Conservation (phyloP, 371 early-diverging fungal genomes). For the Apophysomyces ossiformis region DNA sequence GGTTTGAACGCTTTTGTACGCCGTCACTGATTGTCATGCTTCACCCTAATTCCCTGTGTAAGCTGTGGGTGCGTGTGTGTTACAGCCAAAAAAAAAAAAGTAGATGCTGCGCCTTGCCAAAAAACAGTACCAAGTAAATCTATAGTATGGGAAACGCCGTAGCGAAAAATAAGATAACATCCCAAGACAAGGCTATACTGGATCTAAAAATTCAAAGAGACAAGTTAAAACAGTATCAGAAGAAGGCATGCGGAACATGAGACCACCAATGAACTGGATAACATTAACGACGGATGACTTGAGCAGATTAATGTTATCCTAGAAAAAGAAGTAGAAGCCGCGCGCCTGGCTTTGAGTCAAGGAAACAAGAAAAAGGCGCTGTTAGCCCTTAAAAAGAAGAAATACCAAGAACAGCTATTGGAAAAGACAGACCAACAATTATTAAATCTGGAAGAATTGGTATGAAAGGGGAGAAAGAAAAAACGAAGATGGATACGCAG, state of each 20-base stretch:
- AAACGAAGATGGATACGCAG: too few species aligned
- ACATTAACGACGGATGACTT: not conserved
- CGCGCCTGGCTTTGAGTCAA: conserved; percentile 62
- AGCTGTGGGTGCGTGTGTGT: not conserved
- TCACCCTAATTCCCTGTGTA: not conserved
- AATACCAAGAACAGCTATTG: conserved; percentile 90
- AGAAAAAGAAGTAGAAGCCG: conserved; percentile 69
- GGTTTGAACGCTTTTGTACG: too few species aligned
- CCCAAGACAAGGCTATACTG: conserved; percentile 90
- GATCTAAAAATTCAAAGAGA: conserved; percentile 96
- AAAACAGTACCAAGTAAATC: not conserved
- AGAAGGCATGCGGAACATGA: conserved; percentile 59
- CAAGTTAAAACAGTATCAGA: conserved; percentile 89
- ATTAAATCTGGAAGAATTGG: conserved; percentile 87
- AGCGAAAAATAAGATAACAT: conserved; percentile 70
- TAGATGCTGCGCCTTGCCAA: conserved; percentile 11
- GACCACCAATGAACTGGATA: not conserved
- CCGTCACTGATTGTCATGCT: too few species aligned
- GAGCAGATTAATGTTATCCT: conserved; percentile 66
- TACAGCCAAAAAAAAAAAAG: conserved; percentile 3
- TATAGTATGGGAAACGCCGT: conserved; percentile 55
- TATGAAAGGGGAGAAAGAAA: conserved; percentile 23
- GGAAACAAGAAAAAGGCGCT: conserved; percentile 86
- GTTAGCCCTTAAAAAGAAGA: conserved; percentile 91
- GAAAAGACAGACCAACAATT: conserved; percentile 87